phyloP scores from a whole-genome alignment of 768 basidiomycete species.

The Hirschioporus abietinus region DNA sequence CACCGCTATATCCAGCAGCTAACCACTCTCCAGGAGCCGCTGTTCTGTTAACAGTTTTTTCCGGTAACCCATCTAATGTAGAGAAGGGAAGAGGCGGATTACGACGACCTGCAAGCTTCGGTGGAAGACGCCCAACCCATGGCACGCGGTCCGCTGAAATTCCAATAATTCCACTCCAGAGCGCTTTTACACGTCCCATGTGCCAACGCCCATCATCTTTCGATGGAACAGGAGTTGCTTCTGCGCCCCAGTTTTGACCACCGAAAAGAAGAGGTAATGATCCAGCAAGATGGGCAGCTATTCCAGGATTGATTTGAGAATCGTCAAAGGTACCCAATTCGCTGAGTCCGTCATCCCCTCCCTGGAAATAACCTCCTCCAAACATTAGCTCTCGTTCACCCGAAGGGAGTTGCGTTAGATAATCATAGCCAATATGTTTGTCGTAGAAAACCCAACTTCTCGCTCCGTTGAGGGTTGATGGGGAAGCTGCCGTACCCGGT shows the following conservation, averaged over 20 bases:
- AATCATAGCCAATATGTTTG: constrained; percentile 45
- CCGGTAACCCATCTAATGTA: not conserved
- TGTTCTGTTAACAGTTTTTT: not conserved
- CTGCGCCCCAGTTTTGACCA: constrained; percentile 35
- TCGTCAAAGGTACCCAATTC: constrained; percentile 31
- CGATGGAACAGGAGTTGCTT: constrained; percentile 21
- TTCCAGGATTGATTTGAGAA: constrained; percentile 28
- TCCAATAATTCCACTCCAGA: constrained; percentile 64
- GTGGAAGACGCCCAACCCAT: constrained; percentile 66
- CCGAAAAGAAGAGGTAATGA: constrained; percentile 54
- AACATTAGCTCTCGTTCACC: constrained; percentile 53
- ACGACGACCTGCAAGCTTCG: constrained; percentile 38
- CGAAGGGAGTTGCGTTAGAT: constrained; percentile 56
- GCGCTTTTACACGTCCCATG: constrained; percentile 43
- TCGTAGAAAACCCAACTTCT: constrained; percentile 60
- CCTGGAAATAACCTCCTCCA: constrained; percentile 50
- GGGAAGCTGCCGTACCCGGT: constrained; percentile 35
- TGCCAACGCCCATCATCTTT: constrained; percentile 28
- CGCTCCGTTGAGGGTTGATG: constrained; percentile 26
- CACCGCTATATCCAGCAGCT: constrained; percentile 63
- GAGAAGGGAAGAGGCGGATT: constrained; percentile 13
- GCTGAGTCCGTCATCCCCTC: constrained; percentile 21
- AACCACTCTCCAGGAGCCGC: constrained; percentile 62
- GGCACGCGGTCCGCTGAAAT: constrained; percentile 56
- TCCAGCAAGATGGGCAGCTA: constrained; percentile 39